Evolutionary conservation across 2,329 filamentous ascomycete species (phyloP), one percentile per base, ranked within the genome.

Genomic region (Alternaria triticina): DNA sequence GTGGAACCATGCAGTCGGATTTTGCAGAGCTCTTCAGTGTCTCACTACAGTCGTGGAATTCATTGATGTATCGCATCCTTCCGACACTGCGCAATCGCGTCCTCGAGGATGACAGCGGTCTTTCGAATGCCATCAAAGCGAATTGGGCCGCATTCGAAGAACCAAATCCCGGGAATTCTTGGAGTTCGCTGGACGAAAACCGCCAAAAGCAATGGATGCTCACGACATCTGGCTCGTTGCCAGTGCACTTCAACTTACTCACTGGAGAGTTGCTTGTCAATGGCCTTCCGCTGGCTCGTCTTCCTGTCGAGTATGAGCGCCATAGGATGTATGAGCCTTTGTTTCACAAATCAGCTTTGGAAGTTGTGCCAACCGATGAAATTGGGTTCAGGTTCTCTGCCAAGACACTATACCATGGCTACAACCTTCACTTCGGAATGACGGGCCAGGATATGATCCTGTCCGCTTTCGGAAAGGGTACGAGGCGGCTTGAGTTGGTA

Each of bases 231-330:
- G 67, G 65, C 0, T 51, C 17, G 2, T 28, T 72, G 1, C 50
- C 62, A 1, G 63, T 68, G 3, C 81, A 85, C 25, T 84, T 84
- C 65, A 86, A 87, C 63, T 52, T 87, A 0, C 65, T 90, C 3
- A 84, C 80, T 0, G 86, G 84, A 0, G 78, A 84, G 23, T 74
- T 90, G 0, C 78, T 88, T 0, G 81, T 89, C 0, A 80, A 88
- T 59, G 86, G 87, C 0, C 45, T 76, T 1, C 86, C 85, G 0
- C 66, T 88, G 0, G 72, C 80, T 5, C 80, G 83, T 3, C 77
- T 89, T 0, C 87, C 87, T 0, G 3, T 11, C 0, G 63, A 81
- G 0, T 89, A 86, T 52, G 77, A 83, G 33, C 8, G 13, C 0
- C 78, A 86, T 55, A 8, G 67, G 0, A 74, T 74, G 0, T 89